Base-by-base conservation (phyloP, 1,284 basidiomycete species). In the Moesziomyces globuligerus region DNA sequence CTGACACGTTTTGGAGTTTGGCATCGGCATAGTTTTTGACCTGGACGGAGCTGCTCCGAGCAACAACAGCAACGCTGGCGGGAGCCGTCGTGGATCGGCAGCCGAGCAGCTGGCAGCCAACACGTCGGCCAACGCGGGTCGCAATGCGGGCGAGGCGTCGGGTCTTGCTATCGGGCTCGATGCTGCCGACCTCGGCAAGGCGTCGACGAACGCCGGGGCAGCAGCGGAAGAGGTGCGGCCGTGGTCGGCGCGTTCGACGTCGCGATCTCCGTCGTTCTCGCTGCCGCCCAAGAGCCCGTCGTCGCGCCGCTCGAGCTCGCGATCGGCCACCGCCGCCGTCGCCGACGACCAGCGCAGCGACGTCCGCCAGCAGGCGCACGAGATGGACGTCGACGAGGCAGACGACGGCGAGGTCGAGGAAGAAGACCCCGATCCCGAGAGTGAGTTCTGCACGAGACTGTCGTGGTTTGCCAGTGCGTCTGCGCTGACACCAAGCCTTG, bases 31-130 rank as follows among this genome's bases (percentile, higher is more conserved):
- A 77, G 76, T 45, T 4, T 79, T 80, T 44, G 66, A 78, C 8
- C 62, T 80, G 10, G 76, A 79, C 48, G 57, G 48, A 10, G 59
- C 53, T 11, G 66, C 48, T n/a, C 59, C 64, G 13, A 49, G 46
- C 26, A 29, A 46, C 13, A 55, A 48, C 28, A 34, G 28, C 29
- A 44, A 39, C 23, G 42, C 42, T 18, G 45, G 42, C 21, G 26
- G 48, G 3, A 60, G 54, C 42, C 56, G 68, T 24, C 40, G 64
- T 25, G 51, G 53, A 8, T 74, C 72, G 18, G 67, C 74, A 4
- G 74, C 72, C 20, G 65, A 74, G 0, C 65, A 72, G 45, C 66
- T 78, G 24, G 68, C 67, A 4, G 72, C 76, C 50, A 81, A 81
- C 46, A 81, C 79, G 4, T 52, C 52, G 2, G 78, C 78, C 42